A percentile compares a stretch with the other conserved stretches of the same genome.
phyloP scores from a whole-genome alignment of 345 rosid genomes.

The Raphanus sativus region DNA sequence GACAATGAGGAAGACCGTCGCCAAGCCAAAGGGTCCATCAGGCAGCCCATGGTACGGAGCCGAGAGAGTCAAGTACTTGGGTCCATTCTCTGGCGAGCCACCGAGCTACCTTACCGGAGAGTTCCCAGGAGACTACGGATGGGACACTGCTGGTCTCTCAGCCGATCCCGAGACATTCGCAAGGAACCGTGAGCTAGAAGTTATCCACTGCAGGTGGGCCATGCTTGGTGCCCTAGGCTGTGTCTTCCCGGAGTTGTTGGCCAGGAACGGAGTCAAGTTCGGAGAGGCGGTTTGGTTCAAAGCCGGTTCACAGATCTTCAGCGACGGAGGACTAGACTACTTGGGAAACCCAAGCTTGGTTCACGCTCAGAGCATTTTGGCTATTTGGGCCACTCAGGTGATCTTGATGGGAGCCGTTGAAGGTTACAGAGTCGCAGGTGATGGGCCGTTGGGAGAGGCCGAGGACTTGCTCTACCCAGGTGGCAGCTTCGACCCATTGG shows the following conservation, averaged over 20 bases:
- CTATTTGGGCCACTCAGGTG: slow-evolving; percentile 77
- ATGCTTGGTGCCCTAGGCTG: slow-evolving; percentile 56
- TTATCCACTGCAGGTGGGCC: slow-evolving; percentile 53
- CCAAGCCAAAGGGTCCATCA: slow-evolving; percentile 45
- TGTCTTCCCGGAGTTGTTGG: slow-evolving; percentile 54
- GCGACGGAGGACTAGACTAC: slow-evolving; percentile 82
- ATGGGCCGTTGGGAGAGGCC: slow-evolving; percentile 51
- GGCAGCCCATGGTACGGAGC: slow-evolving; percentile 77
- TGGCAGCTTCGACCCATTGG: slow-evolving; percentile 55
- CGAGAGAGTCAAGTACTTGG: slow-evolving; percentile 75
- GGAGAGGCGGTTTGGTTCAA: slow-evolving; percentile 91
- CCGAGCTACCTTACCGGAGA: slow-evolving; percentile 68
- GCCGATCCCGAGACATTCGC: slow-evolving; percentile 62
- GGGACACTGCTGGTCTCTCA: slow-evolving; percentile 56
- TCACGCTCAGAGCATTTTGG: slow-evolving; percentile 78
- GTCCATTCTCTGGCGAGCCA: slow-evolving; percentile 61
- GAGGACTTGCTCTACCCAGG: slow-evolving; percentile 51
- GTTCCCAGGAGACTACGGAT: slow-evolving; percentile 70
- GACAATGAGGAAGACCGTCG: slow-evolving; percentile 53
- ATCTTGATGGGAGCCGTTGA: slow-evolving; percentile 80
- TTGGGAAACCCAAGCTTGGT: slow-evolving; percentile 80
- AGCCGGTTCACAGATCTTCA: slow-evolving; percentile 81
- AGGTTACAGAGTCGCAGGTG: slow-evolving; percentile 71
- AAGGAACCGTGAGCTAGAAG: slow-evolving; percentile 52
- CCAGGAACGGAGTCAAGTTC: slow-evolving; percentile 72